These are phyloP conservation scores for Ambrosia trifida DNA, from an alignment of 129 eudicot genomes.

Conservation along the genomic window DNA sequence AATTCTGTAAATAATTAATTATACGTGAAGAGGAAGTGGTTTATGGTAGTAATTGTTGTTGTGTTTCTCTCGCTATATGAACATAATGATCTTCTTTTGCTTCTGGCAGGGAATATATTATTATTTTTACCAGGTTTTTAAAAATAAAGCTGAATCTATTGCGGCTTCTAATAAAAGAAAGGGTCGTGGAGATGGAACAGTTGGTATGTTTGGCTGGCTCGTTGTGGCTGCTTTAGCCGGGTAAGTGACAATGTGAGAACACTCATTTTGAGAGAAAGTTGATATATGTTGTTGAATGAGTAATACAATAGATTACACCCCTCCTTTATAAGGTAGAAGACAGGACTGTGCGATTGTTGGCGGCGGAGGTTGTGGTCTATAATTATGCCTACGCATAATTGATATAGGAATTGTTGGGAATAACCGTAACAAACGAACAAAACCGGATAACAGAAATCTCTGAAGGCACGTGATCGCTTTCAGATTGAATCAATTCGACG, in stretches of 20 bases:
- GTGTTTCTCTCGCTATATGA: neutral
- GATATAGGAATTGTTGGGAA: too few species aligned
- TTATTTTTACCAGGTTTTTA: conserved; percentile 91
- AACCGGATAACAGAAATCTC: too few species aligned
- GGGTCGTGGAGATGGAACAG: conserved; percentile 88
- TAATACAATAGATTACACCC: neutral
- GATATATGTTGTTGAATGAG: conserved; percentile 6
- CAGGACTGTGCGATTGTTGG: neutral
- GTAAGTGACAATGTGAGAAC: conserved; percentile 36
- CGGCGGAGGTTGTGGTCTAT: too few species aligned
- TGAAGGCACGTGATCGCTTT: too few species aligned
- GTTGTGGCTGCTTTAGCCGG: conserved; percentile 97
- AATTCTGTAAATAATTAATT: neutral
- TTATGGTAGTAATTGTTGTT: neutral
- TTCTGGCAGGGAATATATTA: conserved; percentile 82
- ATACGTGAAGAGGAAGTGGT: neutral
- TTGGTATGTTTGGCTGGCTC: conserved; percentile 92
- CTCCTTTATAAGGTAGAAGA: neutral
- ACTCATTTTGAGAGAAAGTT: neutral
- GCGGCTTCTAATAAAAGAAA: conserved; percentile 63
- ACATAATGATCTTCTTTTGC: conserved; percentile 25
- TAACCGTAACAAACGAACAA: too few species aligned
- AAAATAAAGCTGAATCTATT: conserved; percentile 88
- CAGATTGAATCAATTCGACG: too few species aligned
- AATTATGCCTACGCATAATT: too few species aligned